phyloP scores from a whole-genome alignment of 192 early-diverging fungal genomes.

The Coemansia sp. region DNA sequence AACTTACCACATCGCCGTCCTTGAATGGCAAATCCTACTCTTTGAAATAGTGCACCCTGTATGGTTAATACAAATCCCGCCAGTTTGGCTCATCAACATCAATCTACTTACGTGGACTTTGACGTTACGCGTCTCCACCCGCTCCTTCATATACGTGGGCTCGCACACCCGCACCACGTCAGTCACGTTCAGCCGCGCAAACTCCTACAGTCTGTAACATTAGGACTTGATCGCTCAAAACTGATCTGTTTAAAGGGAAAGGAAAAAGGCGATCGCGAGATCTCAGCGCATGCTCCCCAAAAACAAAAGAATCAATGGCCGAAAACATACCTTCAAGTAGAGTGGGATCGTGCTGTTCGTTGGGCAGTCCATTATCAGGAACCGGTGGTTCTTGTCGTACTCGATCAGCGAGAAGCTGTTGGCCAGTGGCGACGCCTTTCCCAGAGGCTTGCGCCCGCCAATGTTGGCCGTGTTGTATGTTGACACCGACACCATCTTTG shows the following conservation, averaged over 20 bases:
- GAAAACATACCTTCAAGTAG: constrained; percentile 60
- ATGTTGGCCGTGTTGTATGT: constrained; percentile 40
- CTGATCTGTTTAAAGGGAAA: not conserved
- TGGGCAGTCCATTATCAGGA: constrained; percentile 92
- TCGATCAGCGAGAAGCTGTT: constrained; percentile 55
- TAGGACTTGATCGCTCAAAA: not conserved
- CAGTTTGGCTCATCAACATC: not conserved
- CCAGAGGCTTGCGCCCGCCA: constrained; percentile 47
- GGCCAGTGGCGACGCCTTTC: constrained; percentile 45
- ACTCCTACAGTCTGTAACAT: constrained; percentile 50
- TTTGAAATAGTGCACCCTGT: not conserved
- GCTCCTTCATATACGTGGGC: constrained; percentile 72
- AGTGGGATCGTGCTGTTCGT: constrained; percentile 74
- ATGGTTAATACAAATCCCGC: not conserved
- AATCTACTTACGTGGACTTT: constrained; percentile 61
- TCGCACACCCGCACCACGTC: constrained; percentile 91
- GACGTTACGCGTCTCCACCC: constrained; percentile 63
- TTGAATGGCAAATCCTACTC: constrained; percentile 78
- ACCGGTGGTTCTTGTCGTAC: constrained; percentile 61
- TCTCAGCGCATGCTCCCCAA: not conserved
- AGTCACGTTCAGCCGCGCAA: constrained; percentile 72
- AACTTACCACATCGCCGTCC: constrained; percentile 73
- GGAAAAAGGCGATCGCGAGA: not conserved
- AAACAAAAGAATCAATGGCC: not conserved
- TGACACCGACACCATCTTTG: constrained; percentile 48